phyloP scores from a whole-genome alignment of 495 filamentous ascomycete genomes.

The Glarea lozoyensis region DNA sequence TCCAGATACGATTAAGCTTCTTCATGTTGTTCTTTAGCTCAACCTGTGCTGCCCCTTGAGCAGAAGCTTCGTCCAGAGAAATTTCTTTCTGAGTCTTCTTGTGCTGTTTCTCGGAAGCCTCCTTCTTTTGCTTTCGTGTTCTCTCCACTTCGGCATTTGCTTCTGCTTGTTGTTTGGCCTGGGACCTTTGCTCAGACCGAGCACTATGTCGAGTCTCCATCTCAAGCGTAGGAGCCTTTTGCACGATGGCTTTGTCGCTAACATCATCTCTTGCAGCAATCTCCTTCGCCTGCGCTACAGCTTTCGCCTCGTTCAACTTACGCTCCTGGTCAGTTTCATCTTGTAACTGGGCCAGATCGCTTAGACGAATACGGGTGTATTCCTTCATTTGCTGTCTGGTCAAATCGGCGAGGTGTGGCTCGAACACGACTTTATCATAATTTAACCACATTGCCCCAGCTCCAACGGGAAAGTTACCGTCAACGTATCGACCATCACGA shows the following conservation, averaged over 20 bases:
- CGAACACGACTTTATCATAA: constrained; percentile 43
- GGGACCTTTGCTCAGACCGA: constrained; percentile 9
- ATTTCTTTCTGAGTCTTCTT: constrained; percentile 20
- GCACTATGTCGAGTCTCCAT: constrained; percentile 17
- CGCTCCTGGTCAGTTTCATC: constrained; percentile 35
- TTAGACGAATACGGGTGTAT: constrained; percentile 41
- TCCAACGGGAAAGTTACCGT: constrained; percentile 41
- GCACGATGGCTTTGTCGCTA: neutral
- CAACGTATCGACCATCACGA: constrained; percentile 35
- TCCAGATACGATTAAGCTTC: constrained; percentile 20
- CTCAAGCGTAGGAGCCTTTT: constrained; percentile 5
- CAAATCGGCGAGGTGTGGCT: constrained; percentile 34
- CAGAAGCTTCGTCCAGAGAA: constrained; percentile 12
- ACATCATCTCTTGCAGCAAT: constrained; percentile 20
- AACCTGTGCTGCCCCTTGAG: constrained; percentile 12
- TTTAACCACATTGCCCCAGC: constrained; percentile 44
- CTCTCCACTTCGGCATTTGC: constrained; percentile 6
- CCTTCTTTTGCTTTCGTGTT: constrained; percentile 14
- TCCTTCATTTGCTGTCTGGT: constrained; percentile 42
- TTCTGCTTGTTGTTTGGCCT: constrained; percentile 14
- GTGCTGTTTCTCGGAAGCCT: constrained; percentile 11
- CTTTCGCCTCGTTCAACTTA: constrained; percentile 36
- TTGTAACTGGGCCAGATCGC: constrained; percentile 29
- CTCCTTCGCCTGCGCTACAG: constrained; percentile 35
- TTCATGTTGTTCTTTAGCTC: constrained; percentile 20